Base-by-base conservation (phyloP, 768 basidiomycete genomes). In the Psilocybe sp. region DNA sequence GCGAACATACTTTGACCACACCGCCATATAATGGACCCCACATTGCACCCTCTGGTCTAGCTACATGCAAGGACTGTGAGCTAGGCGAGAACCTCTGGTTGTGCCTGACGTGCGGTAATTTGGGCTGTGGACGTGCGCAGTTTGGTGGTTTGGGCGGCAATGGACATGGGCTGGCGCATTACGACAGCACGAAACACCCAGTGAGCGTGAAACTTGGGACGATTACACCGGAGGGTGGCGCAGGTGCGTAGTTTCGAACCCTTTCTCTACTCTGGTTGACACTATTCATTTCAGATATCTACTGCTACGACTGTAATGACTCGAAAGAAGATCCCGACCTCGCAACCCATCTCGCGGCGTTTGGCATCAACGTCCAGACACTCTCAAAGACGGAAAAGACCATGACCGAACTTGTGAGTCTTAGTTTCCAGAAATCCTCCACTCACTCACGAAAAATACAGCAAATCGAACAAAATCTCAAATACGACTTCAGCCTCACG, bases 391-490 rank as follows among this genome's bases (percentile, higher is more conserved):
- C 95, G 0, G 93, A 97, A 65, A 98, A 97, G 71, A 92, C 84
- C 49, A 91, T 97, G 85, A 97, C 95, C 0, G 96, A 99, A 62
- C 75, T 99, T 55, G 93, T 94, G 51, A 44, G 81, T 51, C 2
- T 4, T 46, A 33, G 49, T 1, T 9, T 12, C 10, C 4, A 13
- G 42, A 36, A 31, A 36, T 11, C 3, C n/a, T 19, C 12, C 20
- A 35, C 16, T 48, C 8, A n/a, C 43, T 49, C 4, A 46, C 36
- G 18, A n/a, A 16, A 13, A 14, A 12, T 11, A n/a, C 43, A 77
- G 92, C 92, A 98, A 88, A 88, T 98, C 58, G 95, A 98, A 64
- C 93, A 98, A 55, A 99, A 99, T 62, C 72, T 98, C 32, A 84
- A 81, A 40, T 98, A 92, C 64, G 95, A 98, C 63, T 98, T 98